These are phyloP conservation scores for Tolypocladium nubicola DNA, from an alignment of 2,329 filamentous ascomycete species.

Conservation along the genomic window DNA sequence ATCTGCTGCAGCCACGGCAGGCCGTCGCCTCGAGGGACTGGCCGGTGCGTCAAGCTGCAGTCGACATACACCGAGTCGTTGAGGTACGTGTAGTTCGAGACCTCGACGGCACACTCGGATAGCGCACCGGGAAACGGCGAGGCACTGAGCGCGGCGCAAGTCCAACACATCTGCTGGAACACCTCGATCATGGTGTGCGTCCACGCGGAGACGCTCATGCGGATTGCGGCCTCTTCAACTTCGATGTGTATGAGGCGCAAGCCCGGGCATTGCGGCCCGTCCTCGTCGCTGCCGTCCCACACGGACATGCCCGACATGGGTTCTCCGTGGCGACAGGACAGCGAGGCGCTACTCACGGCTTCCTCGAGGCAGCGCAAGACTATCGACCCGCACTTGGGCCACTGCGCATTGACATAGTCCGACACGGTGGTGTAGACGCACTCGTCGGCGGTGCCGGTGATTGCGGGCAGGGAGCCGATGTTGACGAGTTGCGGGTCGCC, in stretches of 20 bases:
- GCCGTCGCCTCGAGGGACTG: slow-evolving; percentile 15
- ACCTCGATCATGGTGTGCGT: slow-evolving; percentile 23
- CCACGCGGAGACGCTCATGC: slow-evolving; percentile 23
- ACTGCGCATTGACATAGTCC: slow-evolving; percentile 19
- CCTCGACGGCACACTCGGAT: slow-evolving; percentile 18
- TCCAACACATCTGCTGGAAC: slow-evolving; percentile 27
- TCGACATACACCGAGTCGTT: slow-evolving; percentile 23
- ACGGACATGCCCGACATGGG: slow-evolving; percentile 22
- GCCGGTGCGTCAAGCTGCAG: slow-evolving; percentile 20
- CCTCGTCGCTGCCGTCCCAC: slow-evolving; percentile 21
- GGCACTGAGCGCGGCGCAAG: slow-evolving; percentile 21
- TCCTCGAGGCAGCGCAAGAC: slow-evolving; percentile 20
- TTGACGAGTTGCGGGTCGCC: slow-evolving; percentile 17
- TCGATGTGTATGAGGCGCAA: slow-evolving; percentile 23
- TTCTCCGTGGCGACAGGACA: slow-evolving; percentile 12
- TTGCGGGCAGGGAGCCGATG: slow-evolving; percentile 18
- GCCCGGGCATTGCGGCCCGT: slow-evolving; percentile 15
- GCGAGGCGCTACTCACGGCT: slow-evolving; percentile 17
- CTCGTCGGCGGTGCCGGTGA: slow-evolving; percentile 23
- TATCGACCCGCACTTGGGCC: slow-evolving; percentile 19
- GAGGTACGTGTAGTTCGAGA: slow-evolving; percentile 20
- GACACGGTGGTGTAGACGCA: slow-evolving; percentile 21
- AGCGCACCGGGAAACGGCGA: slow-evolving; percentile 20
- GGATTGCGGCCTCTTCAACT: slow-evolving; percentile 19
- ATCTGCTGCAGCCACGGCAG: slow-evolving; percentile 17